Percentiles rank a stretch among this genome's conserved stretches.
Evolutionary conservation across 2,329 filamentous ascomycete genomes (phyloP).

Genomic region (Beauveria pseudobassiana): DNA sequence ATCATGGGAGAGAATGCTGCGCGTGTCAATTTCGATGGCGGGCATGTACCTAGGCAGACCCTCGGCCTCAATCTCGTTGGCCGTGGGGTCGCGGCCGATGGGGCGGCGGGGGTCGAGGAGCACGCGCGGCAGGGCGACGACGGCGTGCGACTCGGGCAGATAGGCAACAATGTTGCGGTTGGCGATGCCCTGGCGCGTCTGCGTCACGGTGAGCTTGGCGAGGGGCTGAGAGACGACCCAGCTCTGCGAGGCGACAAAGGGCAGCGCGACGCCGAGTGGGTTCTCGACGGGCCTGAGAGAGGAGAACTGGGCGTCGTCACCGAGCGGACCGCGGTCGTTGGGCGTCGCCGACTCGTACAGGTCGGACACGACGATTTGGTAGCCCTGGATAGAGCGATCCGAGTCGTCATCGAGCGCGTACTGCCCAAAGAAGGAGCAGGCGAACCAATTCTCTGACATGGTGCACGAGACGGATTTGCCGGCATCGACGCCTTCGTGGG

Average conservation of each 20-base stretch:
- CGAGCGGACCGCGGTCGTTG: constrained; percentile 79
- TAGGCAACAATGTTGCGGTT: constrained; percentile 74
- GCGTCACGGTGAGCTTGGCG: constrained; percentile 70
- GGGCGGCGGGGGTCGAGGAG: constrained; percentile 82
- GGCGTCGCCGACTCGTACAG: constrained; percentile 79
- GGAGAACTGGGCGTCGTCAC: constrained; percentile 64
- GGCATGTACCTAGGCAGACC: constrained; percentile 72
- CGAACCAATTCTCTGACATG: constrained; percentile 91
- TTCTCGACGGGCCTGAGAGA: constrained; percentile 59
- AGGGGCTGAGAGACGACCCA: constrained; percentile 78
- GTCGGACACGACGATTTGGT: constrained; percentile 79
- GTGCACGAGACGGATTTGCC: constrained; percentile 66
- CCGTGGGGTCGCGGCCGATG: constrained; percentile 72
- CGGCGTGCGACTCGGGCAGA: constrained; percentile 62
- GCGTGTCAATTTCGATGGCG: constrained; percentile 74
- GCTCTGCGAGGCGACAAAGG: constrained; percentile 70
- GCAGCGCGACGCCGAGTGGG: constrained; percentile 50
- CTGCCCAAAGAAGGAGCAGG: constrained; percentile 68
- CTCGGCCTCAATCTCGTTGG: constrained; percentile 69
- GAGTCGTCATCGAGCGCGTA: constrained; percentile 49
- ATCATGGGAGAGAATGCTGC: constrained; percentile 71
- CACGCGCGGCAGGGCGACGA: constrained; percentile 71
- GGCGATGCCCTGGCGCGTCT: constrained; percentile 88
- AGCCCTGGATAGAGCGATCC: constrained; percentile 62
- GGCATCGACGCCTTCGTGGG: constrained; percentile 66